Evolutionary conservation across 768 basidiomycete species (phyloP), one percentile per base, ranked within the genome.

Genomic region (Mycena polygramma): DNA sequence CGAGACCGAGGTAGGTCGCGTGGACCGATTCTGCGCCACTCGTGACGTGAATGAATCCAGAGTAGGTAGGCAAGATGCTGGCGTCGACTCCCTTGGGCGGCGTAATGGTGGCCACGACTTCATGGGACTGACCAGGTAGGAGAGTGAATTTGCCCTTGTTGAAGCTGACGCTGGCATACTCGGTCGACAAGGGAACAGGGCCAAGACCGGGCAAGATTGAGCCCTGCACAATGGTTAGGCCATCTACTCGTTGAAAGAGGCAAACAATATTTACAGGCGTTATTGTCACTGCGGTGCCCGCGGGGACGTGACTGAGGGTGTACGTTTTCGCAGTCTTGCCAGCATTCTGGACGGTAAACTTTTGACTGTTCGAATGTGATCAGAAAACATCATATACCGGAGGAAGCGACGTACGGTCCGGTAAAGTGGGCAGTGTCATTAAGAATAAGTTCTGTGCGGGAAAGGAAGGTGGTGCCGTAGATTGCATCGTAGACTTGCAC

Each of bases 391-490:
- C 46, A n/a, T 36, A 30, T 59, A 52, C 78, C 71, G 20, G 65
- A 35, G 66, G 7, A 41, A 60, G 24, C 14, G 22, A 79, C 85
- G 68, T 74, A 87, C 86, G 76, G 57, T 41, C 79, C 76, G 60
- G 81, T 78, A 76, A 88, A 87, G 75, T 90, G 81, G 10, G 87
- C 84, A 5, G 91, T 92, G 75, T 92, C 91, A 71, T 93, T 92
- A 48, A 91, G 78, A 45, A 88, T 72, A n/a, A 92, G 80, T 74
- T 91, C 86, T 17, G 85, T 83, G 7, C 89, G 90, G 7, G 86
- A 83, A 35, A 92, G 78, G 46, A 87, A 75, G 6, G 89, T 86
- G 0, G 82, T 85, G 7, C 86, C 80, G 60, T 86, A 83, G 54
- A 92, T 81, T 0, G 91, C 90, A 63, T 87, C 83, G 76, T 85